Conservation (phyloP, 2,329 filamentous ascomycete genomes). For the Corniculantispora saksenae region DNA sequence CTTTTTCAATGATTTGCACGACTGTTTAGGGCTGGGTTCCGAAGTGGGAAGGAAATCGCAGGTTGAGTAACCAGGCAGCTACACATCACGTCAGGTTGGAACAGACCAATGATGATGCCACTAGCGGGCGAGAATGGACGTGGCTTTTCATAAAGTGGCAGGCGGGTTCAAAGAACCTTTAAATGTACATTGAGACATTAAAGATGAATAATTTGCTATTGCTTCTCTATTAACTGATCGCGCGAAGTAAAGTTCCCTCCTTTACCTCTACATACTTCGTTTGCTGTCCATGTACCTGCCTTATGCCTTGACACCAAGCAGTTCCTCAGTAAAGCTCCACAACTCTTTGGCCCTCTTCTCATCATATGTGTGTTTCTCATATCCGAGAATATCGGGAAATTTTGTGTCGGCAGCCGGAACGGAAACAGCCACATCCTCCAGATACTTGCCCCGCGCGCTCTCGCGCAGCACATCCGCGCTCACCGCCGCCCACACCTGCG, state of each 20-base stretch:
- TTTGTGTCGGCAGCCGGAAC: background rate
- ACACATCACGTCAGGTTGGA: no score
- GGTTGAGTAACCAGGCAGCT: no score
- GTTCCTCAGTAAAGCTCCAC: background rate
- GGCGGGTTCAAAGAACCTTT: background rate
- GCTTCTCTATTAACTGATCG: background rate
- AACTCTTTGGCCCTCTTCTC: background rate
- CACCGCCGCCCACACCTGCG: constrained; percentile 43
- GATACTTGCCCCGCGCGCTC: constrained; percentile 44
- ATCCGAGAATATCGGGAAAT: background rate
- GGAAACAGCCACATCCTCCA: constrained; percentile 32
- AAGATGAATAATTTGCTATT: background rate
- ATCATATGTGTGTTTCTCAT: background rate
- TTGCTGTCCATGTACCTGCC: no score
- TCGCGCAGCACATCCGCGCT: constrained; percentile 36
- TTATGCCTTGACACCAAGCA: background rate
- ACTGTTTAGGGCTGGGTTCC: no score
- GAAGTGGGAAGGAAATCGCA: no score
- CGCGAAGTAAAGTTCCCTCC: background rate
- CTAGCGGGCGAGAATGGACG: background rate
- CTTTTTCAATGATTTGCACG: no score
- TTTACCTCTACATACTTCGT: background rate
- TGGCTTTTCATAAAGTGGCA: no score
- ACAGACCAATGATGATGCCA: no score
- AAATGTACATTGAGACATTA: background rate